Evolutionary conservation across 768 basidiomycete genomes (phyloP).

Genomic region (Chlorophyllum brunneum): DNA sequence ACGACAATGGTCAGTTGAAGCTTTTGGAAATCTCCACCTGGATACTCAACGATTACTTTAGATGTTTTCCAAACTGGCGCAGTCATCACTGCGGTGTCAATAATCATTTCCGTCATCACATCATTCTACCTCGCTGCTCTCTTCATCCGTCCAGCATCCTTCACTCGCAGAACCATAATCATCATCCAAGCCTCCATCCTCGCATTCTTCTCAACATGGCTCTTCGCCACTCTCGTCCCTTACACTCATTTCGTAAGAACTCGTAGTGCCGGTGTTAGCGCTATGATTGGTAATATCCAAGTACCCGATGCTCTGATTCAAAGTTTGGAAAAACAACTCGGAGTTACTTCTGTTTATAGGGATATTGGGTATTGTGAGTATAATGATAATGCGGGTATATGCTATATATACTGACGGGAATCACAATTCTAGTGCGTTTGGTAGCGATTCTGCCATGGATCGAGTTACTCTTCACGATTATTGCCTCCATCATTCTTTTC

Average conservation of each 20-base stretch:
- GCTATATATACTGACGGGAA: background rate
- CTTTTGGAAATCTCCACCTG: background rate
- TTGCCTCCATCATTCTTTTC: slow-evolving; percentile 1
- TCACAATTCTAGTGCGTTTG: background rate
- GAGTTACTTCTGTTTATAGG: background rate
- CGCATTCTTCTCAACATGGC: slow-evolving; percentile 37
- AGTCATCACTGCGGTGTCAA: slow-evolving; percentile 17
- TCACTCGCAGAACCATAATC: slow-evolving; percentile 17
- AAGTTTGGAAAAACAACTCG: background rate
- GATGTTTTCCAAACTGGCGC: slow-evolving; percentile 21
- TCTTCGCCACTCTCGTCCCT: slow-evolving; percentile 41
- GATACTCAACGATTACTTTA: slow-evolving; percentile 3
- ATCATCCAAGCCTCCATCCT: slow-evolving; percentile 30
- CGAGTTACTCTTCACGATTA: slow-evolving; percentile 2
- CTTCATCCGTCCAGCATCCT: slow-evolving; percentile 14
- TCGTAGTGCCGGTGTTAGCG: slow-evolving; percentile 32
- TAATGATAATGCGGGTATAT: background rate
- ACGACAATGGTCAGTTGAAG: slow-evolving; percentile 18
- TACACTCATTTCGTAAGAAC: slow-evolving; percentile 41
- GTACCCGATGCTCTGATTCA: slow-evolving; percentile 22
- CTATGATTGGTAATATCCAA: slow-evolving; percentile 26
- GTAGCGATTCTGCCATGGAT: slow-evolving; percentile 12
- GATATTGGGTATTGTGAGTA: slow-evolving; percentile 4
- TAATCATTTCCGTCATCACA: slow-evolving; percentile 17
- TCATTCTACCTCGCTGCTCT: slow-evolving; percentile 14